Base-by-base conservation (phyloP, 139 green algal genomes). In the Chlamydomonas sphaeroides region DNA sequence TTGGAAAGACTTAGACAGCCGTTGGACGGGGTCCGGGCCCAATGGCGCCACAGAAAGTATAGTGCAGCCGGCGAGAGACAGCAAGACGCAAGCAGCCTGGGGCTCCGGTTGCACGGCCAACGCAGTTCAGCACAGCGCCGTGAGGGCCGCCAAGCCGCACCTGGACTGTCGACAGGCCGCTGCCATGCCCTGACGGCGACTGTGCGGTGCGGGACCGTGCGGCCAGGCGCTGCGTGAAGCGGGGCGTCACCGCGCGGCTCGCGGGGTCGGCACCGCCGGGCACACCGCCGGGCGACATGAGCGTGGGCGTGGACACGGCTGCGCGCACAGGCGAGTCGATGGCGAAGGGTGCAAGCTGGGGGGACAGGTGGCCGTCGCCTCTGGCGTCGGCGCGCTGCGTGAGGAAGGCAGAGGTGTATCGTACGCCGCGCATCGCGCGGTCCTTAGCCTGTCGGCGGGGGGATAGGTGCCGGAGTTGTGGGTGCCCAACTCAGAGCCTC, bases 391-490 rank as follows among this genome's bases (percentile, higher is more conserved):
- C 32, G 7, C 75, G 75, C 20, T 65, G 61, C 2, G 15, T 32
- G 3, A 82, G 25, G 32, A 72, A 68, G 15, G 49, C 11, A 7
- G 62, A 49, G 25, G 42, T 26, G 23, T 65, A 82, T 23, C 75
- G 61, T 3, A 42, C 42, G 11, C 41, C 75, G 5, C 75, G 62
- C 20, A 82, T 3, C 32, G 72, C 62, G 4, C 36, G 18, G 11
- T 82, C 41, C 42, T 82, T 82, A 5, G 25, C 62, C 75, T 82
- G 75, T 18, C n/a, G n/a, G n/a, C n/a, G n/a, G n/a, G n/a, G n/a
- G n/a, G n/a, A n/a, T n/a, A n/a, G n/a, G n/a, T n/a, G n/a, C n/a
- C n/a, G n/a, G n/a, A n/a, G n/a, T n/a, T n/a, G n/a, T n/a, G n/a
- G n/a, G n/a, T n/a, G n/a, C n/a, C n/a, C n/a, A n/a, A n/a, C n/a